A percentile compares a stretch with the other conserved stretches of the same genome.
These are phyloP conservation scores for Cudoniella acicularis DNA, from an alignment of 495 filamentous ascomycete species.

Conservation along the genomic window DNA sequence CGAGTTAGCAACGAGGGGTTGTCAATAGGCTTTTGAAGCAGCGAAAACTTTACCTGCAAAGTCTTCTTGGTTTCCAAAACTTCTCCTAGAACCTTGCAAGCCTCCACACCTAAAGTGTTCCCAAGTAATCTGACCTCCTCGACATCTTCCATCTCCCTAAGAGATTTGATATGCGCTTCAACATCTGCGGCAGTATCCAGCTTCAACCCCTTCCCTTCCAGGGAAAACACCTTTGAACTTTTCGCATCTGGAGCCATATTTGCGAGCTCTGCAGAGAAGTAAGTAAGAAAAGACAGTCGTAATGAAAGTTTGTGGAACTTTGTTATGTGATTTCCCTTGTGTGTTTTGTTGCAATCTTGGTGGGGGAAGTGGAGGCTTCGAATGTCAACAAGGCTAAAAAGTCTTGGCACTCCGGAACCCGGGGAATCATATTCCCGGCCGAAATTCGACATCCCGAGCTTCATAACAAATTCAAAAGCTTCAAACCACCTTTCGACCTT, in stretches of 20 bases:
- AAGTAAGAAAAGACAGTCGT: neutral
- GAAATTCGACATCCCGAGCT: neutral
- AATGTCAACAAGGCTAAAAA: constrained; percentile 18
- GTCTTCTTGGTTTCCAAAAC: constrained; percentile 76
- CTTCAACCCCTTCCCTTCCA: constrained; percentile 87
- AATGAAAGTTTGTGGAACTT: neutral
- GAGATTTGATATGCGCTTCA: constrained; percentile 72
- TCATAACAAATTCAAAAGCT: constrained; percentile 5
- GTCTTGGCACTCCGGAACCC: constrained; percentile 1
- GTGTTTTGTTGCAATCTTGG: constrained; percentile 1
- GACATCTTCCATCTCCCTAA: constrained; percentile 67
- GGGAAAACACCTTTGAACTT: constrained; percentile 68
- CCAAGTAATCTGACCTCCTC: constrained; percentile 81
- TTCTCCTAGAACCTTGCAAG: constrained; percentile 76
- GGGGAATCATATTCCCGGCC: constrained; percentile 8
- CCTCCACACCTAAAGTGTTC: constrained; percentile 88
- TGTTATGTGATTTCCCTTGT: no score
- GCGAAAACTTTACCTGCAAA: constrained; percentile 53
- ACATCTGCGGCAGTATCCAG: constrained; percentile 84
- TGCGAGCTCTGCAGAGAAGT: neutral
- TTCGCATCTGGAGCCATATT: constrained; percentile 38
- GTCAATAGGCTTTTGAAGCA: neutral
- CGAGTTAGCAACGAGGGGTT: neutral
- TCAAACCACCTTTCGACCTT: neutral
- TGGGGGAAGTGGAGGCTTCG: constrained; percentile 3